Percentiles rank a stretch among this genome's conserved stretches.
Conservation (phyloP, 805 yeast genomes). For the Candida tallmaniae region DNA sequence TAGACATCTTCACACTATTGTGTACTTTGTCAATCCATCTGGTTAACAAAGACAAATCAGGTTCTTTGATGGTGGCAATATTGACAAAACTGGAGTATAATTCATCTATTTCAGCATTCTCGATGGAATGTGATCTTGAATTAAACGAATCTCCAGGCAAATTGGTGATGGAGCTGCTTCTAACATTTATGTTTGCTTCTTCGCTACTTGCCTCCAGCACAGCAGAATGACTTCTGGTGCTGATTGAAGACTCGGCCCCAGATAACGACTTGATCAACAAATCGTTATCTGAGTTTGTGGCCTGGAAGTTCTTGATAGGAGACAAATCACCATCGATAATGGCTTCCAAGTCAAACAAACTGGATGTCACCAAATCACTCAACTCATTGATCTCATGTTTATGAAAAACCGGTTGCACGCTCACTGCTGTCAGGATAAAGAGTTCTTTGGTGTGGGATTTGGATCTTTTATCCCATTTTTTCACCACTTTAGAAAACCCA, state of each 20-base stretch:
- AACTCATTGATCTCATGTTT: constrained; percentile 79
- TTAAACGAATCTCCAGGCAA: constrained; percentile 7
- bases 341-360: constrained; percentile 69
- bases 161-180: constrained; percentile 10
- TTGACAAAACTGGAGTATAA: constrained; percentile 65
- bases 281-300: constrained; percentile 2
- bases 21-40: constrained; percentile 39
- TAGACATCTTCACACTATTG: constrained; percentile 12
- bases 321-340: constrained; percentile 43
- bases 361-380: constrained; percentile 68
- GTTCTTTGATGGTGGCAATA: constrained; percentile 41
- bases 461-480: constrained; percentile 97
- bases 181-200: constrained; percentile 1
- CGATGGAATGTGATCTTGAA: constrained; percentile 3
- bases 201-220: neutral
- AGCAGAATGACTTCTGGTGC: neutral
- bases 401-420: constrained; percentile 95
- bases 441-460: constrained; percentile 92
- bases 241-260: constrained; percentile 2
- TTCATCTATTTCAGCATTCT: constrained; percentile 58
- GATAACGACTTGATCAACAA: constrained; percentile 8
- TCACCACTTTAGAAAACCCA: constrained; percentile 91
- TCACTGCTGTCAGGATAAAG: constrained; percentile 86
- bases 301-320: constrained; percentile 18
- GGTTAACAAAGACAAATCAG: constrained; percentile 30